phyloP scores from a whole-genome alignment of 2,329 filamentous ascomycete genomes.

The Fonsecaea erecta region DNA sequence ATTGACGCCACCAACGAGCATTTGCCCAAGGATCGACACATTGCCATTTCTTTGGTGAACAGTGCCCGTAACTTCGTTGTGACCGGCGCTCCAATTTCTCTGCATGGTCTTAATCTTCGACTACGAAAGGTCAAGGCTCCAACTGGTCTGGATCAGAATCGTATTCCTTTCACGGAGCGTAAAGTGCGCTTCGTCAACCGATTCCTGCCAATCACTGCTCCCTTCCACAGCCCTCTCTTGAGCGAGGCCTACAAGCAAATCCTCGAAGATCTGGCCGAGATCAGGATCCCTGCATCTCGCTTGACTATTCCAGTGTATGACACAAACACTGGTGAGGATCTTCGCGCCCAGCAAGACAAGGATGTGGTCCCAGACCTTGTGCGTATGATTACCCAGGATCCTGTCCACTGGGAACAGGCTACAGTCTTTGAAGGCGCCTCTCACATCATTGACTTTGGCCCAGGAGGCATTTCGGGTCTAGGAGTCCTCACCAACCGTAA shows the following conservation, averaged over 20 bases:
- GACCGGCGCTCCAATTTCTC: constrained; percentile 90
- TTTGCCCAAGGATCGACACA: constrained; percentile 87
- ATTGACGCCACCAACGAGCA: constrained; percentile 97
- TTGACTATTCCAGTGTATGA: constrained; percentile 87
- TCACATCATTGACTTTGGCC: constrained; percentile 95
- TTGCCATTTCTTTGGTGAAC: constrained; percentile 93
- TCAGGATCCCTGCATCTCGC: constrained; percentile 73
- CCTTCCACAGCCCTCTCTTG: constrained; percentile 97
- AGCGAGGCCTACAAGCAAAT: constrained; percentile 80
- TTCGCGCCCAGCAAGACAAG: constrained; percentile 70
- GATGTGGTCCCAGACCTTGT: constrained; percentile 86
- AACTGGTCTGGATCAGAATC: constrained; percentile 94
- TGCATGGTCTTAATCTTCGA: constrained; percentile 94
- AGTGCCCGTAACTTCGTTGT: constrained; percentile 97
- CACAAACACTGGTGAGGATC: constrained; percentile 84
- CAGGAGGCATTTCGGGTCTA: constrained; percentile 93
- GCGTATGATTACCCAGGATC: constrained; percentile 90
- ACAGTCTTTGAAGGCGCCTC: constrained; percentile 89
- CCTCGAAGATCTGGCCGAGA: constrained; percentile 81
- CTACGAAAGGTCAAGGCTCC: constrained; percentile 96
- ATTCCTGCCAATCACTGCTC: constrained; percentile 95
- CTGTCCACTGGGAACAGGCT: constrained; percentile 94
- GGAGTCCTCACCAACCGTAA: constrained; percentile 97
- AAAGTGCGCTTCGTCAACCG: constrained; percentile 97
- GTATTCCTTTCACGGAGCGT: constrained; percentile 90